phyloP scores from a whole-genome alignment of 768 basidiomycete species.

The Lactifluus subvellereus region DNA sequence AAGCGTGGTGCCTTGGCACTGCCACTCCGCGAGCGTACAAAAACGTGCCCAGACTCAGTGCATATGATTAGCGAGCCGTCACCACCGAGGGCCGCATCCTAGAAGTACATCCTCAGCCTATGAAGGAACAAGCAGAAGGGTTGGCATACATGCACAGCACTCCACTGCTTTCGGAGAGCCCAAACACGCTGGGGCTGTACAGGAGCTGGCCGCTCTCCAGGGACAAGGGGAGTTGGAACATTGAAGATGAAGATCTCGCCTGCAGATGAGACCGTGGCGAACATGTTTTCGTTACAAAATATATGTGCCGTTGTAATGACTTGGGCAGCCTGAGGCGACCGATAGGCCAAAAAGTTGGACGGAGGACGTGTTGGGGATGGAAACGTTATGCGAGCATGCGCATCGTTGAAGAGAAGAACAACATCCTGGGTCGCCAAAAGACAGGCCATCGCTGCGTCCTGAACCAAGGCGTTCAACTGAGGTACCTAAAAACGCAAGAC shows the following conservation, averaged over 20 bases:
- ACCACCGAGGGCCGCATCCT: constrained; percentile 85
- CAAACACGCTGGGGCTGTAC: constrained; percentile 82
- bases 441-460: constrained; percentile 83
- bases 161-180: constrained; percentile 83
- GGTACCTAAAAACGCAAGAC: not conserved
- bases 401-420: constrained; percentile 73
- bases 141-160: constrained; percentile 61
- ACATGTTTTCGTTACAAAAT: constrained; percentile 67
- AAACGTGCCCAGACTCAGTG: constrained; percentile 93
- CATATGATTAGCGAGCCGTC: constrained; percentile 89
- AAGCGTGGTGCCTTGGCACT: constrained; percentile 62
- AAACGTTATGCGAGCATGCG: constrained; percentile 70
- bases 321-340: constrained; percentile 70
- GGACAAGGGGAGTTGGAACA: constrained; percentile 27
- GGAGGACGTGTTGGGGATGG: constrained; percentile 53
- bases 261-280: constrained; percentile 75
- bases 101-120: constrained; percentile 4
- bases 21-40: constrained; percentile 61
- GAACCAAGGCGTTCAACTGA: constrained; percentile 2
- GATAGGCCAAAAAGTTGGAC: constrained; percentile 46
- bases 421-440: constrained; percentile 78
- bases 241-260: constrained; percentile 92
- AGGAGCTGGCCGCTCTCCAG: constrained; percentile 38
- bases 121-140: not conserved
- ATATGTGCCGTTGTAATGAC: constrained; percentile 75